These are phyloP conservation scores for Gynandropsis gynandra DNA, from an alignment of 345 rosid species.

Conservation along the genomic window DNA sequence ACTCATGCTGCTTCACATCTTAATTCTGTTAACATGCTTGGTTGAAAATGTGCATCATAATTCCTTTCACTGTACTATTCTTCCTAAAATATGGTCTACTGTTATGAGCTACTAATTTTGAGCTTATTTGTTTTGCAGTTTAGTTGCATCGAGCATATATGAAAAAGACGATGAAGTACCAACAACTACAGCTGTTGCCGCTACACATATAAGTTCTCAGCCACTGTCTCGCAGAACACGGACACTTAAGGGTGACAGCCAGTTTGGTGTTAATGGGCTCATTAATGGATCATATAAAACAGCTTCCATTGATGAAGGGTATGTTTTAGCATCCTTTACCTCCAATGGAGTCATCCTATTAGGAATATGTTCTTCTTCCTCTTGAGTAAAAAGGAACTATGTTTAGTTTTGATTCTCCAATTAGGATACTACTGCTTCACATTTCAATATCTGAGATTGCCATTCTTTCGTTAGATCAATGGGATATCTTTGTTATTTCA, in stretches of 20 bases:
- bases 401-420: conserved; percentile 7
- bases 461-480: too few species aligned
- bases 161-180: conserved; percentile 90
- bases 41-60: conserved; percentile 13
- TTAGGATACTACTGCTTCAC: too few species aligned
- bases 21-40: conserved; percentile 8
- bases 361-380: conserved; percentile 6
- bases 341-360: conserved; percentile 18
- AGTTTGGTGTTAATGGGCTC: conserved; percentile 48
- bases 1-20: conserved; percentile 12
- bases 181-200: conserved; percentile 68
- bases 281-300: conserved; percentile 63
- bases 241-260: conserved; percentile 67
- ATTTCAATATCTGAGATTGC: too few species aligned
- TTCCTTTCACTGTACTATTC: conserved; percentile 14
- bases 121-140: conserved; percentile 53
- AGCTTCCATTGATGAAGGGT: conserved; percentile 71
- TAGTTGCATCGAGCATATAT: conserved; percentile 60
- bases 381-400: not conserved
- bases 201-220: conserved; percentile 57
- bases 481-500: too few species aligned
- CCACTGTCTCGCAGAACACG: conserved; percentile 92
- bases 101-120: conserved; percentile 21
- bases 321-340: conserved; percentile 25
- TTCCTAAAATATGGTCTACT: not conserved